Evolutionary conservation across 1,139 yeast species (phyloP).

Genomic region (Yarrowia galli): DNA sequence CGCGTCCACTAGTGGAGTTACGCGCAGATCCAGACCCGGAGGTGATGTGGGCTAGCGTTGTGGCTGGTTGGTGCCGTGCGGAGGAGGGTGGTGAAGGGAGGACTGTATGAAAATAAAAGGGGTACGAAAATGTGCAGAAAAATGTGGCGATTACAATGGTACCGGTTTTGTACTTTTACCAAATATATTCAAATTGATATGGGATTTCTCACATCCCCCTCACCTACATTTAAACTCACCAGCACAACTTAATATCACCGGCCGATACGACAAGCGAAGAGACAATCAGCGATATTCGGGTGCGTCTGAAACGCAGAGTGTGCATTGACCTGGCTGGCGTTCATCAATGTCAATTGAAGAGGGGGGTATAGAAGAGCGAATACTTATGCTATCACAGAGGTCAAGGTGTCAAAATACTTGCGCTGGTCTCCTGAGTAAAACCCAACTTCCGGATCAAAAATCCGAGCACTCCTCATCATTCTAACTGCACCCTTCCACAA

Average conservation of each 20-base stretch:
- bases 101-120: not conserved
- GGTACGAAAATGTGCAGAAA: too few relatives aligned
- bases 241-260: not conserved
- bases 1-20: not conserved
- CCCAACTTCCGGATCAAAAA: too few relatives aligned
- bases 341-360: too few relatives aligned
- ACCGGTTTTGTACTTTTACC: not conserved
- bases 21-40: slow-evolving; percentile 22
- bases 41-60: slow-evolving; percentile 12
- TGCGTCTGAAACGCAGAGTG: too few relatives aligned
- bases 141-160: not conserved
- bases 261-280: slow-evolving; percentile 29
- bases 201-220: not conserved
- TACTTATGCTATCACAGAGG: not conserved
- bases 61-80: slow-evolving; percentile 34
- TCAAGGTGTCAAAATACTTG: too few relatives aligned
- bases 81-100: not conserved
- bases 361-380: not conserved
- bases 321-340: too few relatives aligned
- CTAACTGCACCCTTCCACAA: not conserved
- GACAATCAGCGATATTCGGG: slow-evolving; percentile 6
- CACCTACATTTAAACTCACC: not conserved
- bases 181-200: not conserved
- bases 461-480: too few relatives aligned
- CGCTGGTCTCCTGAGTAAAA: too few relatives aligned